phyloP scores from a whole-genome alignment of 75 land plant species.

The Selaginella moellendorffii region DNA sequence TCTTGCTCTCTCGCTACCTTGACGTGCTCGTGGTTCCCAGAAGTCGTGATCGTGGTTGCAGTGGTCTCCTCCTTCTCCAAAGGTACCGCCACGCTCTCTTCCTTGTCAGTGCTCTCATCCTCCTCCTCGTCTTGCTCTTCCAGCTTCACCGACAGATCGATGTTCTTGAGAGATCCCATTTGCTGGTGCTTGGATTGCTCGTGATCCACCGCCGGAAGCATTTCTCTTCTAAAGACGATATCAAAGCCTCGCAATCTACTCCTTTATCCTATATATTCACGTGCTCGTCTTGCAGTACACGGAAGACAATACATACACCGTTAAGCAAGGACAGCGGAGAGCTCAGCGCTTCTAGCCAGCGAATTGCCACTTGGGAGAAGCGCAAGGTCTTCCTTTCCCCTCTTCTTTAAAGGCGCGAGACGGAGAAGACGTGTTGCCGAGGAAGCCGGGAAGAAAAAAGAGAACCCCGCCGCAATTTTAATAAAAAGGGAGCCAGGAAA shows the following conservation, averaged over 20 bases:
- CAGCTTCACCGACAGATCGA: slow-evolving; percentile 7
- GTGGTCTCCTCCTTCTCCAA: not conserved
- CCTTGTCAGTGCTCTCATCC: slow-evolving; percentile 4
- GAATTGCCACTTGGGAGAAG: not conserved
- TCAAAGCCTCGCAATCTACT: not conserved
- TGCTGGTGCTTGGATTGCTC: not conserved
- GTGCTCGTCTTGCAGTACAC: not conserved
- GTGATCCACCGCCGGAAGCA: not conserved
- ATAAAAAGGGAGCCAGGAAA: not conserved
- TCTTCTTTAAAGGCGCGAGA: not conserved
- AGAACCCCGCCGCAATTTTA: not conserved
- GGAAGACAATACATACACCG: not conserved
- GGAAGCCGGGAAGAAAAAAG: not conserved
- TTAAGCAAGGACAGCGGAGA: too few species aligned
- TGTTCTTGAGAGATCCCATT: not conserved
- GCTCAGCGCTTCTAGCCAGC: not conserved
- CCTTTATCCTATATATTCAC: not conserved
- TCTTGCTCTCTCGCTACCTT: not conserved
- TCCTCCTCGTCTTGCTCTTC: slow-evolving; percentile 1
- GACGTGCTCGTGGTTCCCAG: not conserved
- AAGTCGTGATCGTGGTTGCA: slow-evolving; percentile 2
- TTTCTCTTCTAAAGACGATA: not conserved
- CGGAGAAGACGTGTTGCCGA: slow-evolving; percentile 2
- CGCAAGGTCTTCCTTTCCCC: too few species aligned
- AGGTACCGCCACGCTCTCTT: not conserved